phyloP scores from a whole-genome alignment of 768 basidiomycete genomes.

The Collybia sp. region DNA sequence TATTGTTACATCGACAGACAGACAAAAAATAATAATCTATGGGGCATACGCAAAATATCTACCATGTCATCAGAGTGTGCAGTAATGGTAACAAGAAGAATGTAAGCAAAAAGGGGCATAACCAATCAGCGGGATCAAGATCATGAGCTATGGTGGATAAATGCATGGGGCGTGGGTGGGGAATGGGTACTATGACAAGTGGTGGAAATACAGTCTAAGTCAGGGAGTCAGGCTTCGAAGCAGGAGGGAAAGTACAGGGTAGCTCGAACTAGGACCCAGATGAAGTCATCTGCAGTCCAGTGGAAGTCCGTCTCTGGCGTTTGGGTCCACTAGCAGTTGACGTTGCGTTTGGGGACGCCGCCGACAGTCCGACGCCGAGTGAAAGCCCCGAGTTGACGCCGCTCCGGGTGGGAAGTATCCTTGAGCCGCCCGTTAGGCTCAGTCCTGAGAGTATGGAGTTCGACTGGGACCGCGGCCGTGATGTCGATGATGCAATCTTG shows the following conservation, averaged over 20 bases:
- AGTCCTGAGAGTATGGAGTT: slow-evolving; percentile 48
- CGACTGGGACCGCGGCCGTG: slow-evolving; percentile 71
- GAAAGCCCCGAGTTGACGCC: background rate
- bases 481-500: slow-evolving; percentile 72
- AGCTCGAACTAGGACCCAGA: slow-evolving; percentile 4
- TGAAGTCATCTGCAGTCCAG: slow-evolving; percentile 41
- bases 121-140: too few species aligned
- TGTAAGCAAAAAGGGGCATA: too few species aligned
- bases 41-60: background rate
- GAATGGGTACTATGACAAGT: too few species aligned
- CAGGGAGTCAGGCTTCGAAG: too few species aligned
- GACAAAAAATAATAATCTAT: slow-evolving; percentile 11
- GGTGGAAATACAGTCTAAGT: too few species aligned
- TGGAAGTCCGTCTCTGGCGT: slow-evolving; percentile 77
- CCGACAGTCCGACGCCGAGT: slow-evolving; percentile 12
- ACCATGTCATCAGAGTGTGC: too few species aligned
- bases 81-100: too few species aligned
- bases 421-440: slow-evolving; percentile 27
- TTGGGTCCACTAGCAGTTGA: slow-evolving; percentile 42
- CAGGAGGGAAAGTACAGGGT: too few species aligned
- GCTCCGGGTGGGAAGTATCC: slow-evolving; percentile 12
- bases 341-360: slow-evolving; percentile 18
- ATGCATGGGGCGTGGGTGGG: too few species aligned
- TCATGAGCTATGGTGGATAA: too few species aligned
- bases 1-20: too few species aligned